These are phyloP conservation scores for Verticillium albo-atrum DNA, from an alignment of 2,329 filamentous ascomycete species.

Conservation along the genomic window DNA sequence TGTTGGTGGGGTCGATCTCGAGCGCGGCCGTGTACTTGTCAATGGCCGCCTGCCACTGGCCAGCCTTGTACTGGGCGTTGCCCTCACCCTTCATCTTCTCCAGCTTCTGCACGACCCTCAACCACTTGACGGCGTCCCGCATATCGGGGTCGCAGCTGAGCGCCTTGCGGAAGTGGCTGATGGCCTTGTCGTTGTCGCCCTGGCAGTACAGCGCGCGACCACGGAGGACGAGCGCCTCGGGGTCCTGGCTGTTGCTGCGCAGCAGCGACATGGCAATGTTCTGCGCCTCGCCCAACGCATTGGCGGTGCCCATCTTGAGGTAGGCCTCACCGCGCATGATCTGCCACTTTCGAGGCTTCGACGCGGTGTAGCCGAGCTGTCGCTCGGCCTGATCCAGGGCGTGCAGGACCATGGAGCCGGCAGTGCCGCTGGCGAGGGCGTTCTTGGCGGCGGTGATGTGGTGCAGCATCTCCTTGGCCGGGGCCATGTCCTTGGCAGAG, in stretches of 20 bases:
- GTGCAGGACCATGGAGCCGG: conserved; percentile 87
- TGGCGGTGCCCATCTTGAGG: conserved; percentile 85
- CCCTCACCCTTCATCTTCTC: conserved; percentile 93
- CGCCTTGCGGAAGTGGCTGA: conserved; percentile 88
- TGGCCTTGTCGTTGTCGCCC: conserved; percentile 91
- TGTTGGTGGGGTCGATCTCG: conserved; percentile 81
- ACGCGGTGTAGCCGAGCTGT: conserved; percentile 68
- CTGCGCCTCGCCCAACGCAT: conserved; percentile 85
- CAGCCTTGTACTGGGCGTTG: conserved; percentile 83
- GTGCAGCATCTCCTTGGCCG: conserved; percentile 79
- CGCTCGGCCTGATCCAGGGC: conserved; percentile 88
- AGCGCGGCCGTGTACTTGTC: conserved; percentile 81
- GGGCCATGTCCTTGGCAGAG: conserved; percentile 77
- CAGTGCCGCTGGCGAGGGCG: conserved; percentile 67
- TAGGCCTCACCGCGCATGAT: conserved; percentile 89
- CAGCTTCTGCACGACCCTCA: conserved; percentile 86
- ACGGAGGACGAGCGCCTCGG: conserved; percentile 86
- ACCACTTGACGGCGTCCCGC: conserved; percentile 80
- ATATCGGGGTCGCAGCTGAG: conserved; percentile 89
- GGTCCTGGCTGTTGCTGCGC: conserved; percentile 82
- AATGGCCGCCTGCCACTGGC: conserved; percentile 73
- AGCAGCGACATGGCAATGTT: conserved; percentile 87
- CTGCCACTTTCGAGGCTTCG: conserved; percentile 87
- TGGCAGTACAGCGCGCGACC: conserved; percentile 84
- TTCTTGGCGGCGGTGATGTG: conserved; percentile 78